Percentiles rank a stretch among this genome's conserved stretches.
Evolutionary conservation across 495 filamentous ascomycete species (phyloP).

Genomic region (Parmelia sp.): DNA sequence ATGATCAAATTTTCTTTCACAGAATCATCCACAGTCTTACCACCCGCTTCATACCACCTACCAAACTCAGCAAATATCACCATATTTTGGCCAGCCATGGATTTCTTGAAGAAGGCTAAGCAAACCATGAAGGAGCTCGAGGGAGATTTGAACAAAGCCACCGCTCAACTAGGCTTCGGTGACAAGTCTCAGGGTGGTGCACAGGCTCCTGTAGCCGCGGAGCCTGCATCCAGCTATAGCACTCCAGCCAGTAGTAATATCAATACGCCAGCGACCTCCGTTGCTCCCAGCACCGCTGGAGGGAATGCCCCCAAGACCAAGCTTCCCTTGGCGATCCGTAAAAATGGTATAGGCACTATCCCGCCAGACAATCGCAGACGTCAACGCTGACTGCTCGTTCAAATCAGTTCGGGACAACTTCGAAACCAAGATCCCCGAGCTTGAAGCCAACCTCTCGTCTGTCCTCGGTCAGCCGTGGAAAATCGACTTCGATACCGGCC

Average conservation of each 20-base stretch:
- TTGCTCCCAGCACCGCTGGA: conserved; percentile 5
- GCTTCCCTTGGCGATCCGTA: conserved; percentile 47
- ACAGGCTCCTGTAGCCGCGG: background rate
- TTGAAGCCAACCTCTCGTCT: conserved; percentile 39
- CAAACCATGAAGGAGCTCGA: background rate
- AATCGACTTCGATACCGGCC: conserved; percentile 41
- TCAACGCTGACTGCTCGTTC: background rate
- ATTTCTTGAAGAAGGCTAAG: conserved; percentile 1
- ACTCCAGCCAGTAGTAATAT: background rate
- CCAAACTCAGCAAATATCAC: background rate
- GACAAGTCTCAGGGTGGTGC: background rate
- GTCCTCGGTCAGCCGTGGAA: conserved; percentile 43
- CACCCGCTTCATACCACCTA: background rate
- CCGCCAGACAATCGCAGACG: background rate
- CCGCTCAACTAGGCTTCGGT: background rate
- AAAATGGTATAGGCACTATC: conserved; percentile 37
- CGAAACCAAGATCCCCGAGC: conserved; percentile 41
- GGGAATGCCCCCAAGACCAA: conserved; percentile 27
- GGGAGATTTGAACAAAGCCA: conserved; percentile 4
- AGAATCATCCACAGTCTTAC: background rate
- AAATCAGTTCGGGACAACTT: conserved; percentile 45
- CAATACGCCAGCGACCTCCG: conserved; percentile 9
- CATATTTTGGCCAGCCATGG: background rate
- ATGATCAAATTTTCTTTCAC: background rate
- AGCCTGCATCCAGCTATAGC: background rate